A percentile compares a stretch with the other conserved stretches of the same genome.
Evolutionary conservation across 2,329 filamentous ascomycete genomes (phyloP).

Genomic region (Arthrobotrys conoides): DNA sequence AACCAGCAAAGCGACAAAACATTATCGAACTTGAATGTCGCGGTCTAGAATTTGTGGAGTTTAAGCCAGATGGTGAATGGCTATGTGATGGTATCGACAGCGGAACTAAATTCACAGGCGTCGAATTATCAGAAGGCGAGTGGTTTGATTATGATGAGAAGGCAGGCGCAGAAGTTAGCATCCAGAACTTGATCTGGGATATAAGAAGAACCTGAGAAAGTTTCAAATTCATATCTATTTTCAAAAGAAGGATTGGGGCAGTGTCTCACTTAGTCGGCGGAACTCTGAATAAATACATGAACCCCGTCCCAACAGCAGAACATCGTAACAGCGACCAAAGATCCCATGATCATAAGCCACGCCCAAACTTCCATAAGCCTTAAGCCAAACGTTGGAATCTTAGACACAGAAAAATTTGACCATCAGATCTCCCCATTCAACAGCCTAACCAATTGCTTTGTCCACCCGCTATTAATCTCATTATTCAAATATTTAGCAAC

Average conservation of each 20-base stretch:
- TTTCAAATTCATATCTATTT: not conserved
- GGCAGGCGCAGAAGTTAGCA: conserved; percentile 88
- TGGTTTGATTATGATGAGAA: conserved; percentile 99
- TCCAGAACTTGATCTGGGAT: conserved; percentile 90
- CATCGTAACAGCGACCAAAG: not conserved
- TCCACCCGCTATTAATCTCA: conserved; percentile 39
- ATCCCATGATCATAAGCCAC: not conserved
- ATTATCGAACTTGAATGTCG: conserved; percentile 94
- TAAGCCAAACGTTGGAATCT: not conserved
- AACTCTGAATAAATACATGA: conserved; percentile 11
- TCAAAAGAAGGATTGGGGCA: conserved; percentile 1
- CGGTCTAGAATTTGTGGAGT: conserved; percentile 90
- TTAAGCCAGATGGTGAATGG: conserved; percentile 95
- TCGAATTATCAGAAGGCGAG: conserved; percentile 89
- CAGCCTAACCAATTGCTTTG: conserved; percentile 37
- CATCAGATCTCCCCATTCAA: conserved; percentile 47
- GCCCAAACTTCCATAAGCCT: not conserved
- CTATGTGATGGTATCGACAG: conserved; percentile 85
- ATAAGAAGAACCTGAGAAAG: conserved; percentile 77
- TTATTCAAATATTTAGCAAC: conserved; percentile 21
- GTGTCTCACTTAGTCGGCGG: not conserved
- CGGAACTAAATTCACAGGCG: conserved; percentile 81
- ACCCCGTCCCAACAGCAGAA: conserved; percentile 2
- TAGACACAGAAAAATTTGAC: not conserved
- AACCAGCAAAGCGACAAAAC: conserved; percentile 81